Conservation (phyloP, 1,139 yeast species). For the Wickerhamomyces sp. region DNA sequence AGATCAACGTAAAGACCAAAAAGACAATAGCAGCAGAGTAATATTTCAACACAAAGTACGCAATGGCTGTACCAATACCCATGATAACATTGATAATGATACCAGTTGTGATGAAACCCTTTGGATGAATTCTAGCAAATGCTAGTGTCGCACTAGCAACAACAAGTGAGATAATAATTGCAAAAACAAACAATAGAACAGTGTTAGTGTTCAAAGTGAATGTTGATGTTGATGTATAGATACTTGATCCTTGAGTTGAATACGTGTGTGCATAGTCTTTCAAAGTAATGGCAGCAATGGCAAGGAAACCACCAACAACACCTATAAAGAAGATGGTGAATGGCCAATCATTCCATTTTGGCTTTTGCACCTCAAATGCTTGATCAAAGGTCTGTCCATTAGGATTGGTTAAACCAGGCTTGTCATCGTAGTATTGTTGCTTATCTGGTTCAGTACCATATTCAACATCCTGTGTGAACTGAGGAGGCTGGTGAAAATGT, state of each 20-base stretch:
- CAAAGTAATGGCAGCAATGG: conserved; percentile 64
- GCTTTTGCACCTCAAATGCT: conserved; percentile 61
- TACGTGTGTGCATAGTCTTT: conserved; percentile 55
- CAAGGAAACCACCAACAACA: conserved; percentile 65
- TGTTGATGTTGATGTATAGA: conserved; percentile 47
- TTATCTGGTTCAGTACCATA: conserved; percentile 8
- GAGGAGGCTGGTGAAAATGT: conserved; percentile 5
- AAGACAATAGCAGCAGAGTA: conserved; percentile 80
- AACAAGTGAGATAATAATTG: conserved; percentile 55
- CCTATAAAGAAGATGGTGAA: conserved; percentile 59
- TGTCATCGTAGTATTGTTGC: conserved; percentile 25
- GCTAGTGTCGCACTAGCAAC: conserved; percentile 52
- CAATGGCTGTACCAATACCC: conserved; percentile 73
- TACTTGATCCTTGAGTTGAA: conserved; percentile 57
- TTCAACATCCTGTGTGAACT: conserved; percentile 4
- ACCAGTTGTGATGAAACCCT: conserved; percentile 64
- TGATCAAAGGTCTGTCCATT: conserved; percentile 52
- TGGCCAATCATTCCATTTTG: conserved; percentile 68
- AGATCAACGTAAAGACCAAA: conserved; percentile 53
- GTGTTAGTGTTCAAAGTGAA: conserved; percentile 73
- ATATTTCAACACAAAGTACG: conserved; percentile 57
- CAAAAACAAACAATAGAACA: conserved; percentile 63
- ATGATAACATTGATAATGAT: conserved; percentile 61
- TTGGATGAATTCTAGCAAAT: conserved; percentile 61
- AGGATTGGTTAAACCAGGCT: conserved; percentile 24